A percentile compares a stretch with the other conserved stretches of the same genome.
These are phyloP conservation scores for Cerrena zonata DNA, from an alignment of 1,284 basidiomycete species.

Conservation along the genomic window DNA sequence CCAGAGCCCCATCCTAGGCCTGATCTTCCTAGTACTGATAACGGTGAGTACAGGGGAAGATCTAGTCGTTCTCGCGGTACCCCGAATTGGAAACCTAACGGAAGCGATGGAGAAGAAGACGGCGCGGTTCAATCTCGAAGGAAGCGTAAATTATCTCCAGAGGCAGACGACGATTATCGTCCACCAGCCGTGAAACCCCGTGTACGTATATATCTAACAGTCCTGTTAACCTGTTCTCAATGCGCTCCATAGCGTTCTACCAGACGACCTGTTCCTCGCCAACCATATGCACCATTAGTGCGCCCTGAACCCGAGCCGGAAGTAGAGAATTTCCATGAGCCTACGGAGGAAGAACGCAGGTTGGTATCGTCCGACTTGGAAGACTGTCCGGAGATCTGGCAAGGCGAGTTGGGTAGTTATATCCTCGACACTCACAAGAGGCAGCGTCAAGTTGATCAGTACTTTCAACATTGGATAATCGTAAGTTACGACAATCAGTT, in stretches of 20 bases:
- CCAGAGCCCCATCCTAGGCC: slow-evolving; percentile 26
- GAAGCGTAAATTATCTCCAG: slow-evolving; percentile 42
- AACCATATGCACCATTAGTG: not conserved
- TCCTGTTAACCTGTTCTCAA: not conserved
- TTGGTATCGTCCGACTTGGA: slow-evolving; percentile 68
- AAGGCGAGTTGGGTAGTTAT: slow-evolving; percentile 60
- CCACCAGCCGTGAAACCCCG: slow-evolving; percentile 44
- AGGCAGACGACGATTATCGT: slow-evolving; percentile 51
- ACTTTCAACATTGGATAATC: slow-evolving; percentile 59
- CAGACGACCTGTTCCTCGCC: not conserved
- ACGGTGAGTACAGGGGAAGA: not conserved
- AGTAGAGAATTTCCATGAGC: slow-evolving; percentile 29
- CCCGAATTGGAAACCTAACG: too few species aligned
- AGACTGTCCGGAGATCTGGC: slow-evolving; percentile 72
- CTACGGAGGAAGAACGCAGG: slow-evolving; percentile 42
- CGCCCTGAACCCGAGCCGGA: slow-evolving; percentile 26
- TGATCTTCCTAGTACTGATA: slow-evolving; percentile 1
- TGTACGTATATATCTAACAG: slow-evolving; percentile 33
- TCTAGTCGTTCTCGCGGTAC: not conserved
- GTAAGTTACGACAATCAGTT: slow-evolving; percentile 36
- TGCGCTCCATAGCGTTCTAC: not conserved
- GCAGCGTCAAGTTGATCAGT: slow-evolving; percentile 61
- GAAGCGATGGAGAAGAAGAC: too few species aligned
- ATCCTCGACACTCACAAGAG: slow-evolving; percentile 65
- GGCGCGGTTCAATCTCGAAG: slow-evolving; percentile 32